Conservation (phyloP, 306 rosid genomes). For the Cyclanthera cordifolia region DNA sequence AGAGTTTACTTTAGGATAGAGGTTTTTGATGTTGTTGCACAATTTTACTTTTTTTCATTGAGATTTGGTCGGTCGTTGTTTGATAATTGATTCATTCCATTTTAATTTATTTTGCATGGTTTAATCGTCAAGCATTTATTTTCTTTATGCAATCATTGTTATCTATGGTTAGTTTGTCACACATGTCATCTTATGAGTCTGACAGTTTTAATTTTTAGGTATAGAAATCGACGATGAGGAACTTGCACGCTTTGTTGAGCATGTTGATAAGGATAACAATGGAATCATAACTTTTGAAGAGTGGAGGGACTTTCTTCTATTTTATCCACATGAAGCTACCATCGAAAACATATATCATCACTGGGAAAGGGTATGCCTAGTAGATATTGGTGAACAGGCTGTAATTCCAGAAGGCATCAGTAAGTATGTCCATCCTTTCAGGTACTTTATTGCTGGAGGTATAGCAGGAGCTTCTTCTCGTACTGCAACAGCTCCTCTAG, state of each 20-base stretch:
- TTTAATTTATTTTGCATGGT: not conserved
- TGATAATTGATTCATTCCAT: not conserved
- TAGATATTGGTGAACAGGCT: conserved; percentile 86
- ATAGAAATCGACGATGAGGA: conserved; percentile 90
- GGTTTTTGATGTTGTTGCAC: too few relatives aligned
- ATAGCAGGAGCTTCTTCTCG: conserved; percentile 94
- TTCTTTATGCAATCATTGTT: not conserved
- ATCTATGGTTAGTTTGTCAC: not conserved
- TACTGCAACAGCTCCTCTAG: conserved; percentile 90
- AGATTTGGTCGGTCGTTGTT: too few relatives aligned
- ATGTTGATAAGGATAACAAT: conserved; percentile 86
- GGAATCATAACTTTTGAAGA: conserved; percentile 93
- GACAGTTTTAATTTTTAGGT: conserved; percentile 54
- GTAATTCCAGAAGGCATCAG: conserved; percentile 81
- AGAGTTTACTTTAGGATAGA: too few relatives aligned
- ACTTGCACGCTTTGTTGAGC: conserved; percentile 90
- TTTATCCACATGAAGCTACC: conserved; percentile 92
- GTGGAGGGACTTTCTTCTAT: conserved; percentile 93
- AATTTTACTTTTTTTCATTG: too few relatives aligned
- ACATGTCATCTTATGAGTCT: conserved; percentile 41
- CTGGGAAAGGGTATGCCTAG: conserved; percentile 85
- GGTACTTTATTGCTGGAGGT: conserved; percentile 87
- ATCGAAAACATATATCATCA: conserved; percentile 93
- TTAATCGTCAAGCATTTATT: not conserved
- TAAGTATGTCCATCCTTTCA: conserved; percentile 69